Evolutionary conservation across 2,329 filamentous ascomycete species (phyloP).

Genomic region (Diaporthe citri): DNA sequence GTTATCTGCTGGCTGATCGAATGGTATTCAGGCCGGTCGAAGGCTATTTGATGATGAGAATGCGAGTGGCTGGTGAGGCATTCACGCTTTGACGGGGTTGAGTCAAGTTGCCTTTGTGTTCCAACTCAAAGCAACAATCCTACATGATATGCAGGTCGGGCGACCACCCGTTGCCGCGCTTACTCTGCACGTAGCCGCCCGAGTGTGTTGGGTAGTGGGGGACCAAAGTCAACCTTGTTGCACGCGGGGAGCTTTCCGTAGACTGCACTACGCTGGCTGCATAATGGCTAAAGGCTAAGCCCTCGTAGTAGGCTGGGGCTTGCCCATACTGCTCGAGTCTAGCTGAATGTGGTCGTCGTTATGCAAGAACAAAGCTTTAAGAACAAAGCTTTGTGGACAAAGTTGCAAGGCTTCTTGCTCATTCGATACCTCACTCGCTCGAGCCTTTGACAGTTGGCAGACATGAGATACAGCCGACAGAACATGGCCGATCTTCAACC

Average conservation of each 20-base stretch:
- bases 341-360: slow-evolving; percentile 2
- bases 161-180: slow-evolving; percentile 13
- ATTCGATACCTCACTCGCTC: not conserved
- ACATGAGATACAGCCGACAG: not conserved
- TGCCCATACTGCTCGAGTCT: slow-evolving; percentile 1
- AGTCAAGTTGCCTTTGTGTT: slow-evolving; percentile 14
- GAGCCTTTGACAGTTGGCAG: not conserved
- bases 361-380: slow-evolving; percentile 7
- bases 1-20: slow-evolving; percentile 9
- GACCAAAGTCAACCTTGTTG: slow-evolving; percentile 18
- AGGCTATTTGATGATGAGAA: not conserved
- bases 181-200: slow-evolving; percentile 20
- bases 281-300: slow-evolving; percentile 5
- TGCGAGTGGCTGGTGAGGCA: not conserved
- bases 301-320: not conserved
- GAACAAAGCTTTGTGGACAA: not conserved
- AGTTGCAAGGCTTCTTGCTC: not conserved
- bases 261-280: slow-evolving; percentile 26
- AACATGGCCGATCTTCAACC: not conserved
- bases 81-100: not conserved
- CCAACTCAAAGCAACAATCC: not conserved
- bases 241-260: slow-evolving; percentile 28
- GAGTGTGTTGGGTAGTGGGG: slow-evolving; percentile 11
- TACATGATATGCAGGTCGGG: slow-evolving; percentile 22
- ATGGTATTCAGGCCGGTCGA: not conserved